A percentile compares a stretch with the other conserved stretches of the same genome.
Evolutionary conservation across 495 filamentous ascomycete genomes (phyloP).

Genomic region (Thozetella sp.): DNA sequence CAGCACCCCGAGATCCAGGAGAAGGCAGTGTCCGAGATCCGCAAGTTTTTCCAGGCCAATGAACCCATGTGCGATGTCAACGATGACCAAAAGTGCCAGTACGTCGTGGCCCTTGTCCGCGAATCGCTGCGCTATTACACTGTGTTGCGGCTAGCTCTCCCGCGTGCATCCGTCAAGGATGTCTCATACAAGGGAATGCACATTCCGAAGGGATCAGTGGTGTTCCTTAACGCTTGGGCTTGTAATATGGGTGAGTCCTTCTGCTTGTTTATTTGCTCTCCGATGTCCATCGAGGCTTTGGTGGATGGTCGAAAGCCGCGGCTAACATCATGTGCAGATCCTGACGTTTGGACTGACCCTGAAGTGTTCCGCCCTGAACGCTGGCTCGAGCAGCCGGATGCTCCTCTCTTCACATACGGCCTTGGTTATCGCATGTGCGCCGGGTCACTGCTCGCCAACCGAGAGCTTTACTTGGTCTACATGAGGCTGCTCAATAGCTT

Average conservation of each 20-base stretch:
- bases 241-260: slow-evolving; percentile 56
- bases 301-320: too few species aligned
- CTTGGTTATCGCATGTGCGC: slow-evolving; percentile 70
- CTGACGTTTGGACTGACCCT: slow-evolving; percentile 59
- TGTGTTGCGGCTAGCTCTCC: slow-evolving; percentile 63
- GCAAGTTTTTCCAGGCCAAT: slow-evolving; percentile 50
- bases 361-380: slow-evolving; percentile 61
- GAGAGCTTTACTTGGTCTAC: slow-evolving; percentile 67
- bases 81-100: slow-evolving; percentile 64
- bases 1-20: slow-evolving; percentile 61
- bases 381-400: slow-evolving; percentile 64
- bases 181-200: slow-evolving; percentile 55
- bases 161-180: slow-evolving; percentile 61
- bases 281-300: too few species aligned
- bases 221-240: slow-evolving; percentile 68
- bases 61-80: slow-evolving; percentile 57
- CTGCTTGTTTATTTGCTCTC: slow-evolving; percentile 16
- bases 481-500: slow-evolving; percentile 63
- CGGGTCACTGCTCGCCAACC: slow-evolving; percentile 62
- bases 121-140: slow-evolving; percentile 63
- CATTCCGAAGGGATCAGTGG: slow-evolving; percentile 61
- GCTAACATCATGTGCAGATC: slow-evolving; percentile 36
- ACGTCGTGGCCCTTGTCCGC: slow-evolving; percentile 58
- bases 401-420: slow-evolving; percentile 63
- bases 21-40: slow-evolving; percentile 57